Base-by-base conservation (phyloP, 2,329 filamentous ascomycete species). In the Aspergillus spinulosporus region DNA sequence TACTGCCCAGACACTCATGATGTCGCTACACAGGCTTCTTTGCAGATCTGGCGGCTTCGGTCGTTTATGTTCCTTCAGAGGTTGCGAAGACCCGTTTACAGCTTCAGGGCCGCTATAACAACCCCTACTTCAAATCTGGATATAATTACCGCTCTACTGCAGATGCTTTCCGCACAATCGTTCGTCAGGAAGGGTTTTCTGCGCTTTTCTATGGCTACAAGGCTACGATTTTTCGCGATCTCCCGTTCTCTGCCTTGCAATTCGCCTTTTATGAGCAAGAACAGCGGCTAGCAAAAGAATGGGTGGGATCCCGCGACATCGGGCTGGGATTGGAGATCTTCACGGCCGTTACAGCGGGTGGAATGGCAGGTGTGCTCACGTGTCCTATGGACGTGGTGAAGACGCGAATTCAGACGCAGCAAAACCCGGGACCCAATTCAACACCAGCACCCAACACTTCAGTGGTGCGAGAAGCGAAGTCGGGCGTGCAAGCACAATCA, bases 191-290 rank as follows among this genome's bases (percentile, higher is more conserved):
- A 76, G 95, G 94, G 0, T 81, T 91, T 52, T 80, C 84, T 0
- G 94, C 95, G 14, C 82, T 99, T 26, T 99, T 97, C 73, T 88
- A 96, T 66, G 94, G 94, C n/a, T 99, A 95, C 78, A 94, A 94
- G 72, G 94, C 94, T 8, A 99, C 94, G 0, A 84, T 99, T 2
- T 94, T 90, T 76, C 88, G 94, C 57, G 94, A 99, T 67, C 82
- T 99, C 21, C 94, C 94, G 1, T 99, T 97, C 71, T 97, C 93
- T 0, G 94, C 94, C 0, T 78, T 99, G 8, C 94, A 99, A 70
- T 97, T 99, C 74, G 93, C 95, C 67, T 97, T 99, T 72, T 99
- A 96, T 79, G 94, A 99, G 74, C 90, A 97, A 73, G 92, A 92
- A 70, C 90, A 92, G 67, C 85, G 82, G 45, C 84, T 90, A 81